Percentiles rank a stretch among this genome's conserved stretches.
phyloP scores from a whole-genome alignment of 345 rosid species.

The Lumnitzera littorea region DNA sequence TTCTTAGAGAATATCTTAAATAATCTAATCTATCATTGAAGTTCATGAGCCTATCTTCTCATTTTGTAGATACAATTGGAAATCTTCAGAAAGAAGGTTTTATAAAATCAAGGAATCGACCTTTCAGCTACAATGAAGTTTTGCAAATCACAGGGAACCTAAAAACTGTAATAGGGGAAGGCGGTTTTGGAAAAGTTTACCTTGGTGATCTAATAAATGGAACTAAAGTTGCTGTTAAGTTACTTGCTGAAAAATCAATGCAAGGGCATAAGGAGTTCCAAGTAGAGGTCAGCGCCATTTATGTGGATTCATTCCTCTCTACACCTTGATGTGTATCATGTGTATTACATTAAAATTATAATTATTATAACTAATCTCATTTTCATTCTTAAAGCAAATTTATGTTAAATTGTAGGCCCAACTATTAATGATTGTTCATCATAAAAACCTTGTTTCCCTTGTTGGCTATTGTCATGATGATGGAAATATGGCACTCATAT shows the following conservation, averaged over 20 bases:
- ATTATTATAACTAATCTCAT: background rate
- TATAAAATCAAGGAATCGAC: slow-evolving; percentile 18
- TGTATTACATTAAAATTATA: background rate
- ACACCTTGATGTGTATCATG: background rate
- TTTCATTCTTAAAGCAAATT: background rate
- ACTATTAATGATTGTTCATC: slow-evolving; percentile 39
- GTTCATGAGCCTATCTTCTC: too few relatives aligned
- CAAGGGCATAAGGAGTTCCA: slow-evolving; percentile 40
- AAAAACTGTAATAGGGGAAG: slow-evolving; percentile 33
- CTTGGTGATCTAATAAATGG: slow-evolving; percentile 28
- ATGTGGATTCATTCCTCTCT: too few relatives aligned
- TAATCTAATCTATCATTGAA: too few relatives aligned
- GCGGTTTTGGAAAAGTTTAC: slow-evolving; percentile 50
- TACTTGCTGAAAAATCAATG: slow-evolving; percentile 33
- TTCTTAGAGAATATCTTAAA: too few relatives aligned
- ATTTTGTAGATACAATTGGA: too few relatives aligned
- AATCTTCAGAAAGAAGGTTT: too few relatives aligned
- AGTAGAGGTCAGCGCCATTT: slow-evolving; percentile 28
- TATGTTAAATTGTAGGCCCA: slow-evolving; percentile 21
- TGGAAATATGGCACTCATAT: slow-evolving; percentile 28
- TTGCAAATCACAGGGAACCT: slow-evolving; percentile 35
- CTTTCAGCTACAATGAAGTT: slow-evolving; percentile 29
- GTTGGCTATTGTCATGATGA: slow-evolving; percentile 44
- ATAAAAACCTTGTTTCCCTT: slow-evolving; percentile 34
- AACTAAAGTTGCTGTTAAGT: slow-evolving; percentile 48